Evolutionary conservation across 306 rosid genomes (phyloP).

Genomic region (Nissolia schottii): DNA sequence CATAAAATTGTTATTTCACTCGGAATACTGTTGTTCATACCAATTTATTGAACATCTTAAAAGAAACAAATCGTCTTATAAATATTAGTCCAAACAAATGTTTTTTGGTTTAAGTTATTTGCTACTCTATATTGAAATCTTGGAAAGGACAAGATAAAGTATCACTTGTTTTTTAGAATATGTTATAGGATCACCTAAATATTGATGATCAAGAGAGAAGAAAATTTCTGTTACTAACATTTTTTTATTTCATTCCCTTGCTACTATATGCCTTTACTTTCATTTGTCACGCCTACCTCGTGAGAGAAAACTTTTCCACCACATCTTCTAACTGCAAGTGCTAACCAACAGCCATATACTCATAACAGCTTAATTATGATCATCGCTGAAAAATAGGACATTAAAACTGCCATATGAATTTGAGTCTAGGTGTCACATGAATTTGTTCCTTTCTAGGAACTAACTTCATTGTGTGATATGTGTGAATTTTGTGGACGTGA

Average conservation of each 20-base stretch:
- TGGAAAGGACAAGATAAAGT: too few relatives aligned
- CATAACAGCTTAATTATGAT: neutral
- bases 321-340: conserved; percentile 19
- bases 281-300: conserved; percentile 33
- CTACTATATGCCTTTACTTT: neutral
- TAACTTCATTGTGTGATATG: neutral
- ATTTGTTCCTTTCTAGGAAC: neutral
- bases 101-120: too few relatives aligned
- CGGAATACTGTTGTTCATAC: too few relatives aligned
- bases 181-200: too few relatives aligned
- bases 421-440: conserved; percentile 4
- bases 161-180: too few relatives aligned
- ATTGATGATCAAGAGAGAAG: too few relatives aligned
- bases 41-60: too few relatives aligned
- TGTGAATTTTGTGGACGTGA: neutral
- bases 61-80: too few relatives aligned
- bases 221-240: too few relatives aligned
- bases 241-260: too few relatives aligned
- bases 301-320: conserved; percentile 21
- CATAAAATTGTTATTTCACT: neutral
- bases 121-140: too few relatives aligned
- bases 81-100: too few relatives aligned
- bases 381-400: neutral
- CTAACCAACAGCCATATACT: neutral
- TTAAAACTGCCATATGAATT: neutral